Evolutionary conservation across 2,329 filamentous ascomycete species (phyloP).

Genomic region (Pyrenochaeta sp.): DNA sequence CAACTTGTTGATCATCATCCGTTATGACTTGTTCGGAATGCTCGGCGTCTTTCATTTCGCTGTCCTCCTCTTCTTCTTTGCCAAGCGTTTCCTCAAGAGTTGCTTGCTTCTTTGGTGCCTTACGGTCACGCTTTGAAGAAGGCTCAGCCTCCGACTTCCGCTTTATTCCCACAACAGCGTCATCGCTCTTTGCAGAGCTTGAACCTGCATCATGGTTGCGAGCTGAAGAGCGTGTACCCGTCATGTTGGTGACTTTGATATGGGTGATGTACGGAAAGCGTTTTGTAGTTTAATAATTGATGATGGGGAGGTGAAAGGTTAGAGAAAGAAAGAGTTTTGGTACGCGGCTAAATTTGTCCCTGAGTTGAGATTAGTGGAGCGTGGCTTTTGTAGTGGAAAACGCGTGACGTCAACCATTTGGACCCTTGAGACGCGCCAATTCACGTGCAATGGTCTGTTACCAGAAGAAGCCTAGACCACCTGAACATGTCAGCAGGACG

Average conservation of each 20-base stretch:
- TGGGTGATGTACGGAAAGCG: neutral
- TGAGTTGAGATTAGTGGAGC: neutral
- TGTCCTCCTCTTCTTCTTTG: constrained; percentile 45
- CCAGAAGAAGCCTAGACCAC: too few species aligned
- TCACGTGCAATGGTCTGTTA: neutral
- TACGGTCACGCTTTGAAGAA: constrained; percentile 55
- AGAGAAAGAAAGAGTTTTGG: neutral
- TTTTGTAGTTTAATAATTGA: neutral
- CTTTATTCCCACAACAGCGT: constrained; percentile 48
- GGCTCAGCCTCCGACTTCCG: constrained; percentile 49
- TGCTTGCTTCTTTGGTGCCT: constrained; percentile 57
- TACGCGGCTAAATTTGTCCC: neutral
- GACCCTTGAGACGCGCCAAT: neutral
- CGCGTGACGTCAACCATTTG: neutral
- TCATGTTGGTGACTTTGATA: constrained; percentile 27
- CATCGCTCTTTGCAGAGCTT: constrained; percentile 36
- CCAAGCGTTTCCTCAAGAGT: constrained; percentile 63
- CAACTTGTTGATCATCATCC: neutral
- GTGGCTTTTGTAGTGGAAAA: too few species aligned
- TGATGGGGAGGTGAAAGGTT: neutral
- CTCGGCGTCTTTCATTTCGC: constrained; percentile 35
- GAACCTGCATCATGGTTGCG: constrained; percentile 23
- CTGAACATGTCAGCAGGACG: too few species aligned
- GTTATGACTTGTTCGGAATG: constrained; percentile 3
- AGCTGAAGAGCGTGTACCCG: constrained; percentile 38